Percentiles rank a stretch among this genome's conserved stretches.
Conservation (phyloP, 805 yeast genomes). For the Scheffersomyces coipomensis region DNA sequence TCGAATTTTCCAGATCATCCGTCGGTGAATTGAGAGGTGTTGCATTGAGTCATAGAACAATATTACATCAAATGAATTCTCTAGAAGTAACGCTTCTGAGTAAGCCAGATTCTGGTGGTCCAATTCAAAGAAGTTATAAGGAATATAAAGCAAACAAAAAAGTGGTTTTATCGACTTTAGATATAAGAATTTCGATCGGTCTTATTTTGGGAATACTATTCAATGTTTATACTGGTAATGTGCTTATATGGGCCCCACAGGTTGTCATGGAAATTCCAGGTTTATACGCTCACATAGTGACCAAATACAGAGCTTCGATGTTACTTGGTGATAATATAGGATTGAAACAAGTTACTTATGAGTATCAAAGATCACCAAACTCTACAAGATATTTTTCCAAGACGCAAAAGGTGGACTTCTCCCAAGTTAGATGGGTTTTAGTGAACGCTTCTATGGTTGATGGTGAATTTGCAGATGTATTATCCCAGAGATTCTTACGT, state of each 20-base stretch:
- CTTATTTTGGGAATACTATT: conserved; percentile 76
- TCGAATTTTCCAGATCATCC: conserved; percentile 88
- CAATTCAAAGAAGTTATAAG: conserved; percentile 39
- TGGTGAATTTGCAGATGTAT: conserved; percentile 86
- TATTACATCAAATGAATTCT: conserved; percentile 84
- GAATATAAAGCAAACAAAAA: conserved; percentile 42
- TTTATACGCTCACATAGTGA: conserved; percentile 75
- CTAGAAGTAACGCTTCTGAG: conserved; percentile 68
- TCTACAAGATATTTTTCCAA: conserved; percentile 78
- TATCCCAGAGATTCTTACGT: conserved; percentile 84
- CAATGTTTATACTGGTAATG: conserved; percentile 82
- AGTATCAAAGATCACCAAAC: conserved; percentile 87
- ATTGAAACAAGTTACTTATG: conserved; percentile 85
- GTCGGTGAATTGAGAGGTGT: conserved; percentile 92
- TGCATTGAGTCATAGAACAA: conserved; percentile 84
- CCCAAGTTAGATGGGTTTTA: conserved; percentile 83
- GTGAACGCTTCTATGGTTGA: conserved; percentile 88
- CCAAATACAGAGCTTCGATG: conserved; percentile 68
- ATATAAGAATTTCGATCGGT: conserved; percentile 66
- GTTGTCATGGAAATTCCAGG: conserved; percentile 77
- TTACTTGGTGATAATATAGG: conserved; percentile 85
- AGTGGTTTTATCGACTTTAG: conserved; percentile 50
- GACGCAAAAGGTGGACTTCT: conserved; percentile 70
- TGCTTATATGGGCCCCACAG: conserved; percentile 77
- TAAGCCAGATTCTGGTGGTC: conserved; percentile 57